A percentile compares a stretch with the other conserved stretches of the same genome.
Evolutionary conservation across 805 yeast species (phyloP).

Genomic region (Candida vartiovaarae): DNA sequence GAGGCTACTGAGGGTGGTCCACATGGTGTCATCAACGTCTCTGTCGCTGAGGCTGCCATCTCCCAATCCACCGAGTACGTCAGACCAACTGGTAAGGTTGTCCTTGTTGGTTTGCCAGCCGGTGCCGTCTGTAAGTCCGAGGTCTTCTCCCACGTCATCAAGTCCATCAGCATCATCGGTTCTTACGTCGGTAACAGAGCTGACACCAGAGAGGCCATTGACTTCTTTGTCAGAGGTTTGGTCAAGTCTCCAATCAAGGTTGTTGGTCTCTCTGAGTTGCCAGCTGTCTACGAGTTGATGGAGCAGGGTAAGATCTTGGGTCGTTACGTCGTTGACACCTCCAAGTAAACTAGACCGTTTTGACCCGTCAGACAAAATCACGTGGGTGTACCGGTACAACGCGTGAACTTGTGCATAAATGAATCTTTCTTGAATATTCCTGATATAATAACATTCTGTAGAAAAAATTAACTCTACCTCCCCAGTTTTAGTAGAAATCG

Average conservation of each 20-base stretch:
- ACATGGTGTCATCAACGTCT: constrained; percentile 41
- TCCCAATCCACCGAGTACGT: constrained; percentile 45
- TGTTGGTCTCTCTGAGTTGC: constrained; percentile 68
- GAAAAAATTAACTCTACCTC: too few species aligned
- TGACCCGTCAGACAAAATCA: too few species aligned
- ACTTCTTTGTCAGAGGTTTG: constrained; percentile 65
- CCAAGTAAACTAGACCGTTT: constrained; percentile 3
- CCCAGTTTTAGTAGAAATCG: too few species aligned
- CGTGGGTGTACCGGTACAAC: too few species aligned
- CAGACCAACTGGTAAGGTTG: constrained; percentile 55
- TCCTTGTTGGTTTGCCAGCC: constrained; percentile 57
- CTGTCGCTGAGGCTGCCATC: constrained; percentile 48
- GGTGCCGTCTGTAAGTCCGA: constrained; percentile 45
- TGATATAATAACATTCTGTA: constrained; percentile 2
- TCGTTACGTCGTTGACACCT: constrained; percentile 40
- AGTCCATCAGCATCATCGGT: constrained; percentile 51
- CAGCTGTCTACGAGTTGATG: constrained; percentile 69
- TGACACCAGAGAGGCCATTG: constrained; percentile 76
- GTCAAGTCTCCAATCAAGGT: constrained; percentile 67
- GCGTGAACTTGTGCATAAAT: too few species aligned
- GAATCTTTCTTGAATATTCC: constrained; percentile 1
- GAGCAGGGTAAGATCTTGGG: constrained; percentile 80
- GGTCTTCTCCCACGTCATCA: constrained; percentile 49
- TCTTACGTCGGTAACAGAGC: constrained; percentile 88
- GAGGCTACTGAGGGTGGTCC: constrained; percentile 58